phyloP scores from a whole-genome alignment of 148 eudicot genomes.

The Nepenthes gracilis region DNA sequence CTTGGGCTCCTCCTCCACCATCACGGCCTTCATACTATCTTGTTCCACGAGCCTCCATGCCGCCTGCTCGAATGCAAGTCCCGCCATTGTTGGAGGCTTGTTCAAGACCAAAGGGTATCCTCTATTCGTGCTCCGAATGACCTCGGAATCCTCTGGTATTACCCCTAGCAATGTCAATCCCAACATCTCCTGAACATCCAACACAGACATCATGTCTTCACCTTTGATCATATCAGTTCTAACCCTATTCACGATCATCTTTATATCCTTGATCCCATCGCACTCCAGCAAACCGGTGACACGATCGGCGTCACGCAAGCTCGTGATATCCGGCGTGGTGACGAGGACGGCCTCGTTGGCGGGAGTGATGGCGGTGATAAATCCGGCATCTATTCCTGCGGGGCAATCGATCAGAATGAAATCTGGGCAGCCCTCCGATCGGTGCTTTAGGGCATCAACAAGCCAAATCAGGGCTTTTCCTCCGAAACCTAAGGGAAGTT shows the following conservation, averaged over 20 bases:
- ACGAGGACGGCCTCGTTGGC: constrained; percentile 93
- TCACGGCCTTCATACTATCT: constrained; percentile 96
- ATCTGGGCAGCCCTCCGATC: constrained; percentile 65
- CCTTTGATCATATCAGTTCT: constrained; percentile 89
- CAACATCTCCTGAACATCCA: constrained; percentile 95
- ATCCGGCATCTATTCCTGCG: constrained; percentile 94
- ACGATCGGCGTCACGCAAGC: constrained; percentile 80
- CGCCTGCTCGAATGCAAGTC: constrained; percentile 96
- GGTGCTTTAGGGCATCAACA: constrained; percentile 72
- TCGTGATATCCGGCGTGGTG: constrained; percentile 89
- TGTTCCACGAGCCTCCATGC: constrained; percentile 97
- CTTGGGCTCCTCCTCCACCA: constrained; percentile 97
- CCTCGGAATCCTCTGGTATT: constrained; percentile 93
- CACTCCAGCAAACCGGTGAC: constrained; percentile 92
- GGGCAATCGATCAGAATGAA: constrained; percentile 90
- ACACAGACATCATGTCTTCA: constrained; percentile 98
- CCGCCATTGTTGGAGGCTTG: constrained; percentile 88
- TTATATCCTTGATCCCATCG: constrained; percentile 91
- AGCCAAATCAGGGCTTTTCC: constrained; percentile 88
- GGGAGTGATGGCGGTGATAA: constrained; percentile 87
- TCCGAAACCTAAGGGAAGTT: constrained; percentile 76
- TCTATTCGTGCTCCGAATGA: constrained; percentile 87
- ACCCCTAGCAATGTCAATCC: constrained; percentile 86
- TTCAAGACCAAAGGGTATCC: constrained; percentile 91
- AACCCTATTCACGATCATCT: constrained; percentile 94